Evolutionary conservation across 257 asterid species (phyloP), one percentile per base, ranked within the genome.

Genomic region (Nicotiana attenuata): DNA sequence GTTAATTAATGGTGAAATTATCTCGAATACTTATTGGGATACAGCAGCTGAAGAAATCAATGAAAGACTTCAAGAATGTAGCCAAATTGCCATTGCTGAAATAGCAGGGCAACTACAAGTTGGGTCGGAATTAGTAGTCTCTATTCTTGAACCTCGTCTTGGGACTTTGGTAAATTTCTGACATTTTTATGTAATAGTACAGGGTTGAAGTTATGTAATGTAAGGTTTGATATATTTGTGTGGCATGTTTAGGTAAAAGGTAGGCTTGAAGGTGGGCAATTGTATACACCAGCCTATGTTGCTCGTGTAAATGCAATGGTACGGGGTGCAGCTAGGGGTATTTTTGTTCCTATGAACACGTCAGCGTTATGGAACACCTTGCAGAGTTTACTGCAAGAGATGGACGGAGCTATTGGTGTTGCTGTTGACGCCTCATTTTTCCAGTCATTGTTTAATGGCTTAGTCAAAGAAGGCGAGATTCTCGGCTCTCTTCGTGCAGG

Each of bases 401-500:
- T 91, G 90, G 96, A 94, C 53, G 98, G 97, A 67, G 92, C 93
- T 77, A 88, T 93, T 83, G 98, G 96, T 2, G 96, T 94, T 85
- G 92, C 89, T 38, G 97, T 90, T 83, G 98, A 94, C 82, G 86
- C 92, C 84, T 89, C 98, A n/a, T 96, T 96, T 88, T 92, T 94
- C 89, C 99, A 96, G 86, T 94, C 99, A 64, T 86, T 96, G 83
- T 94, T 96, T 84, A 94, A 92, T 89, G 95, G 97, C 31, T 84
- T 94, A 88, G 94, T 96, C 53, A 94, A 94, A 91, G 96, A 89
- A 80, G 93, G 95, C 67, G 91, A 92, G 84, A 92, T 96, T 83
- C 94, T 94, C 71, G 99, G 98, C 56, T 89, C 98, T 16, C 97
- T 96, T 84, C 98, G 98, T 10, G 98, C 98, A 26, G 99, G 99